Evolutionary conservation across 2,329 filamentous ascomycete genomes (phyloP), one percentile per base, ranked within the genome.

Genomic region (Hymenoscyphus linearis): DNA sequence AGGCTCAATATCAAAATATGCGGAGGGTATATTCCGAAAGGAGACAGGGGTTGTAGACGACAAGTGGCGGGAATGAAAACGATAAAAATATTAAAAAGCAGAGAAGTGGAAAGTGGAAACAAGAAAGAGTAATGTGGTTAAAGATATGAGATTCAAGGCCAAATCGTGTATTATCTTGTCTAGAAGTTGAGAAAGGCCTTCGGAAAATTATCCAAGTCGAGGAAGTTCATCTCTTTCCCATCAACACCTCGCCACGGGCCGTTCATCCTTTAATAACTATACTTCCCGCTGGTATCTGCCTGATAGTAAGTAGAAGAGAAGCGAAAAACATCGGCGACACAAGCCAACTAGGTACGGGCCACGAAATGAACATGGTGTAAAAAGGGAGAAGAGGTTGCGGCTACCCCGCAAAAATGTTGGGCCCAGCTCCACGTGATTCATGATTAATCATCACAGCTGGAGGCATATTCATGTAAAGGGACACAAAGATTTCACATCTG

Each of bases 1-100:
- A 59, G 60, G 40, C 44, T 56, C 31, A 58, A 53, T 57, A 40
- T 34, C 13, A 26, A 31, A 55, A 37, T 25, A 47, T 53, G 53
- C 57, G 60, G 57, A 62, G 58, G 34, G 44, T 44, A 56, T 62
- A 60, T 62, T 62, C 57, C 60, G 57, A 54, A 18, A 27, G 5
- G 54, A 16, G 22, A 25, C 44, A 50, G 44, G 44, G 44, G 10
- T 50, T 40, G 18, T 25, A 25, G n/a, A 10, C 31, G 44, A 50
- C n/a, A 12, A 22, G 40, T 47, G 40, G 18, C 44, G 18, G 44
- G 4, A 22, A 50, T 25, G 18, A 25, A 13, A 50, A 25, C 18
- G 18, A 50, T 4, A 18, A 47, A 13, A 50, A 13, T 9, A 25
- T 7, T 5, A 22, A 47, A 18, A 47, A 47, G 18, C 5, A 13